These are phyloP conservation scores for Austroboletus niveus DNA, from an alignment of 1,284 basidiomycete genomes.

Conservation along the genomic window DNA sequence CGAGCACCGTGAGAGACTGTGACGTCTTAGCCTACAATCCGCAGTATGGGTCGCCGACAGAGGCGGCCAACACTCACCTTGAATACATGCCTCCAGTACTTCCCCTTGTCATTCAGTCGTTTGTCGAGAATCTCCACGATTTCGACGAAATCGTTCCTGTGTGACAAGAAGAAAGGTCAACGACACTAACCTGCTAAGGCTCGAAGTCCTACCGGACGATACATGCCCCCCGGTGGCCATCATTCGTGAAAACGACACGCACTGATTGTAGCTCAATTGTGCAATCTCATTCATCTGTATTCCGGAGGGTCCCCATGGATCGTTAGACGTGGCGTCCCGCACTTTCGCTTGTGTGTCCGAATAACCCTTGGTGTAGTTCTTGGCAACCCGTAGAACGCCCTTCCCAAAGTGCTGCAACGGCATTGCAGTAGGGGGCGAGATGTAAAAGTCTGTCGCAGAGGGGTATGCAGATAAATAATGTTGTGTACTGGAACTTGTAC, in stretches of 20 bases:
- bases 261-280: slow-evolving; percentile 98
- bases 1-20: slow-evolving; percentile 93
- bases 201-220: not conserved
- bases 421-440: slow-evolving; percentile 15
- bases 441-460: slow-evolving; percentile 2
- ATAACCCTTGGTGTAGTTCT: slow-evolving; percentile 95
- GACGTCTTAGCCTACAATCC: slow-evolving; percentile 10
- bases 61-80: slow-evolving; percentile 58
- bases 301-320: slow-evolving; percentile 97
- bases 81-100: slow-evolving; percentile 99
- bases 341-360: slow-evolving; percentile 95
- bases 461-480: slow-evolving; percentile 10
- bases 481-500: not conserved
- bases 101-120: slow-evolving; percentile 98
- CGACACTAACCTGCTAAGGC: not conserved
- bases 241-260: slow-evolving; percentile 33
- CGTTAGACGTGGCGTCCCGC: slow-evolving; percentile 99
- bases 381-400: slow-evolving; percentile 81
- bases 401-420: slow-evolving; percentile 72
- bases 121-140: slow-evolving; percentile 99
- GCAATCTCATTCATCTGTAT: slow-evolving; percentile 99
- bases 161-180: slow-evolving; percentile 1
- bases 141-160: slow-evolving; percentile 95
- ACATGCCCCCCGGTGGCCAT: not conserved
- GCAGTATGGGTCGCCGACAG: not conserved